Evolutionary conservation across 2,329 filamentous ascomycete species (phyloP).

Genomic region (Colletotrichum godetiae): DNA sequence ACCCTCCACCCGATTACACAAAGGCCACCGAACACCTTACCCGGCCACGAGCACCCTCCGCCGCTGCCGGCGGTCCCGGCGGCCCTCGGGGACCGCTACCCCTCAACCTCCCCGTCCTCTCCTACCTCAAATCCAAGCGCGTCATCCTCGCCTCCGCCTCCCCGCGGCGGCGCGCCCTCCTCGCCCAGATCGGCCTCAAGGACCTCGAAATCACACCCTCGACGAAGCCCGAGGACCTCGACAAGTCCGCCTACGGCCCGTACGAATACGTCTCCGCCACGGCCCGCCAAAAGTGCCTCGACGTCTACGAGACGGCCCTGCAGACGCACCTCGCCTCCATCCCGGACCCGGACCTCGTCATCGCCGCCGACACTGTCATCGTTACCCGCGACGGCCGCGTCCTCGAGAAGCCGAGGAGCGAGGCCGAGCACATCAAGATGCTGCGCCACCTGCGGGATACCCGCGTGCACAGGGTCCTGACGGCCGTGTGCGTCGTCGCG

Average conservation of each 20-base stretch:
- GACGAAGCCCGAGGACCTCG: conserved; percentile 84
- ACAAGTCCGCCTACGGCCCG: conserved; percentile 78
- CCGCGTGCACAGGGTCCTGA: conserved; percentile 83
- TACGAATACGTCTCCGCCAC: conserved; percentile 94
- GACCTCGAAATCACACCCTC: conserved; percentile 89
- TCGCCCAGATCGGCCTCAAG: conserved; percentile 81
- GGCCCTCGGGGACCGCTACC: conserved; percentile 67
- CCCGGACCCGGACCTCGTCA: conserved; percentile 83
- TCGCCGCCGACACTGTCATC: conserved; percentile 92
- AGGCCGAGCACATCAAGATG: conserved; percentile 86
- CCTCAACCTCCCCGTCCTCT: conserved; percentile 83
- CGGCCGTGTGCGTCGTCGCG: conserved; percentile 84
- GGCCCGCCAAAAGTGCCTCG: conserved; percentile 83
- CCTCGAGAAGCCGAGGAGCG: conserved; percentile 88
- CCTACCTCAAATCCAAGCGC: conserved; percentile 79
- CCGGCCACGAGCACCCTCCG: conserved; percentile 35
- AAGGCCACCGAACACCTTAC: conserved; percentile 51
- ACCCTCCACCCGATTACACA: conserved; percentile 60
- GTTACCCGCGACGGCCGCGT: conserved; percentile 80
- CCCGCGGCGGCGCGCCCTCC: conserved; percentile 83
- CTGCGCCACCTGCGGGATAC: conserved; percentile 84
- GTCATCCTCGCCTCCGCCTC: conserved; percentile 93
- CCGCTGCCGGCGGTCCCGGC: conserved; percentile 41
- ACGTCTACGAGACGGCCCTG: conserved; percentile 69
- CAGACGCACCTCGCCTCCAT: conserved; percentile 55